Conservation (phyloP, 2,329 filamentous ascomycete genomes). For the Curvularia verruculosa region DNA sequence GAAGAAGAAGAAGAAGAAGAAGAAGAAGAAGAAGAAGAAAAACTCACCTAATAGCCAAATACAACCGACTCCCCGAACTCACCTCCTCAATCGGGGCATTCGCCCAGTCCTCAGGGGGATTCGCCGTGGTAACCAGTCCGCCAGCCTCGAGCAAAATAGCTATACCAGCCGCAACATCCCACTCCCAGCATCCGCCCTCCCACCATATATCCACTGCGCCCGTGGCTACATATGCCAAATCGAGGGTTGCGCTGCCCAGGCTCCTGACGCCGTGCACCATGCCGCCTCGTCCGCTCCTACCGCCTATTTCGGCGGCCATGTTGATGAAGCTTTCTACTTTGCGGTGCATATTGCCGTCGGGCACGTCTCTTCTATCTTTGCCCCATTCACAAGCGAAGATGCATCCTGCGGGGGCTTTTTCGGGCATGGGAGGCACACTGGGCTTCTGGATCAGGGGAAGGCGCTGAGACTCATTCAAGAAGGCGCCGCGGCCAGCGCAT, state of each 20-base stretch:
- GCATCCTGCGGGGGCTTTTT: conserved; percentile 69
- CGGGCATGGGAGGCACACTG: conserved; percentile 66
- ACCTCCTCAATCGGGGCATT: conserved; percentile 65
- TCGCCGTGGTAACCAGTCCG: conserved; percentile 74
- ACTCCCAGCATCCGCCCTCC: conserved; percentile 83
- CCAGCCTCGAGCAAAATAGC: conserved; percentile 76
- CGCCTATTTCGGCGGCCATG: conserved; percentile 71
- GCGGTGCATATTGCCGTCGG: conserved; percentile 70
- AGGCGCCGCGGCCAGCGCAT: conserved; percentile 69
- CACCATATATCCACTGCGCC: conserved; percentile 81
- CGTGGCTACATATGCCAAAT: conserved; percentile 77
- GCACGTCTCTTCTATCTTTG: conserved; percentile 71
- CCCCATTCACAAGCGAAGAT: conserved; percentile 81
- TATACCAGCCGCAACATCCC: conserved; percentile 79
- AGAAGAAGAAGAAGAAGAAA: background rate
- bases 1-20: too few species aligned
- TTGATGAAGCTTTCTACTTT: conserved; percentile 79
- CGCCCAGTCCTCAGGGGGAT: conserved; percentile 66
- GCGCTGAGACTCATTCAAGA: conserved; percentile 67
- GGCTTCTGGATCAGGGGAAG: conserved; percentile 68
- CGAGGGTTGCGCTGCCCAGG: conserved; percentile 73
- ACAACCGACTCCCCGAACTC: conserved; percentile 69
- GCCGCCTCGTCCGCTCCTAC: conserved; percentile 69
- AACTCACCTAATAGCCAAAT: conserved; percentile 69
- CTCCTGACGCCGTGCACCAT: conserved; percentile 81